Base-by-base conservation (phyloP, 345 rosid species). In the Hibiscus syriacus region DNA sequence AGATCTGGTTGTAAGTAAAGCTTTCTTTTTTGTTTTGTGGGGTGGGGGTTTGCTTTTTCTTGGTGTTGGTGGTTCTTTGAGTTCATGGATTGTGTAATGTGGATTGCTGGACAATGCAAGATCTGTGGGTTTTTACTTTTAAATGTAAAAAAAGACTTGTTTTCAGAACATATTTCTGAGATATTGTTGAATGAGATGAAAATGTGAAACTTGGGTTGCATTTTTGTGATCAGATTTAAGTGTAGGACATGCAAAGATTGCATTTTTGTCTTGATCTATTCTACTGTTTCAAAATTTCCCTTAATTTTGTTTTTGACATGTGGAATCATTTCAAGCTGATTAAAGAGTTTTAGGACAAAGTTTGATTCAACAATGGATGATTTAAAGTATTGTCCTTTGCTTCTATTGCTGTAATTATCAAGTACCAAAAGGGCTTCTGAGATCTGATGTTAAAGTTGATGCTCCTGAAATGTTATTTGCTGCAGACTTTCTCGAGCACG, bases 401-500 rank as follows among this genome's bases (percentile, higher is more conserved):
- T 52, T 52, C 27, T 12, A 23, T 23, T 23, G 10, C 57, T 53
- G 30, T 14, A 62, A 52, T 23, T 43, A 25, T 64, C 17, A 6
- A 23, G 66, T 39, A 23, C 30, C 50, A 20, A 17, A 62, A 13
- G 30, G 38, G 4, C 66, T 22, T 23, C 54, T 12, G 27, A 53
- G 57, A 22, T 25, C 57, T 64, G 23, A 45, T 64, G 54, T 43
- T 45, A 12, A 20, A 34, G 68, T 66, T 56, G 6, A 64, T 67
- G 73, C 39, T 53, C 14, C 59, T 55, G 38, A 41, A 68, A 36
- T 14, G 43, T 32, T 32, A 50, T 53, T 52, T 65, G 45, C 22
- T 72, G 72, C 92, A 94, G 99, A 80, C 85, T 59, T 76, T 94
- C 80, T 94, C 99, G 20, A 87, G 55, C 69, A 84, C 97, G 6